A percentile compares a stretch with the other conserved stretches of the same genome.
Evolutionary conservation across 176 grass and related monocot genomes (phyloP).

Genomic region (Carex pumila): DNA sequence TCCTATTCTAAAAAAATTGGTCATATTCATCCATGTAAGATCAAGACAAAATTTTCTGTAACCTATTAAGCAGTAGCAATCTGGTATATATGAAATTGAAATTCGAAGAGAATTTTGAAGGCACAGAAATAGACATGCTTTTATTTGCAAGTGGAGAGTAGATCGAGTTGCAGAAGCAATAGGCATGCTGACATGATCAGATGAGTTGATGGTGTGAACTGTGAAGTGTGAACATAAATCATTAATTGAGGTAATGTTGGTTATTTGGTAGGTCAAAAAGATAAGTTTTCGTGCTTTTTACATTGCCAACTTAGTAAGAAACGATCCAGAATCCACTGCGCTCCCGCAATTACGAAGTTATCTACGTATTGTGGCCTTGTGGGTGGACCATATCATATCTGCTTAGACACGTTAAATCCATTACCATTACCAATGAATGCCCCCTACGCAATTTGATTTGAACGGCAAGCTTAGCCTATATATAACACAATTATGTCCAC

Average conservation of each 20-base stretch:
- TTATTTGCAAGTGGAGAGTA: background rate
- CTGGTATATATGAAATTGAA: too few relatives aligned
- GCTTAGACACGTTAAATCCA: background rate
- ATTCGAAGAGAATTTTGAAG: too few relatives aligned
- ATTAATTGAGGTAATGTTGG: conserved; percentile 4
- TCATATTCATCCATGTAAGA: too few relatives aligned
- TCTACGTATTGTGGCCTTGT: background rate
- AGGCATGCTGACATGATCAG: background rate
- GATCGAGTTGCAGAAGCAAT: background rate
- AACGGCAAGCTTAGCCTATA: background rate
- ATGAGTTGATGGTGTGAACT: background rate
- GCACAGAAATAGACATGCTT: too few relatives aligned
- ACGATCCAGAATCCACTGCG: background rate
- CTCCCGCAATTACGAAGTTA: background rate
- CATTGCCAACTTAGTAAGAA: conserved; percentile 12
- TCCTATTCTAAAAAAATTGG: too few relatives aligned
- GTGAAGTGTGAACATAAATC: background rate
- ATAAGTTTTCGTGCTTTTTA: conserved; percentile 4
- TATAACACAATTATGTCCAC: too few relatives aligned
- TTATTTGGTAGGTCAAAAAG: background rate
- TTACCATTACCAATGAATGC: background rate
- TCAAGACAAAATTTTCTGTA: too few relatives aligned
- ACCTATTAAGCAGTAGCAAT: too few relatives aligned
- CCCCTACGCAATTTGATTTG: background rate
- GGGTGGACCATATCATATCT: background rate